Evolutionary conservation across 352 stramenopile genomes (phyloP).

Genomic region (Phytophthora europaea): DNA sequence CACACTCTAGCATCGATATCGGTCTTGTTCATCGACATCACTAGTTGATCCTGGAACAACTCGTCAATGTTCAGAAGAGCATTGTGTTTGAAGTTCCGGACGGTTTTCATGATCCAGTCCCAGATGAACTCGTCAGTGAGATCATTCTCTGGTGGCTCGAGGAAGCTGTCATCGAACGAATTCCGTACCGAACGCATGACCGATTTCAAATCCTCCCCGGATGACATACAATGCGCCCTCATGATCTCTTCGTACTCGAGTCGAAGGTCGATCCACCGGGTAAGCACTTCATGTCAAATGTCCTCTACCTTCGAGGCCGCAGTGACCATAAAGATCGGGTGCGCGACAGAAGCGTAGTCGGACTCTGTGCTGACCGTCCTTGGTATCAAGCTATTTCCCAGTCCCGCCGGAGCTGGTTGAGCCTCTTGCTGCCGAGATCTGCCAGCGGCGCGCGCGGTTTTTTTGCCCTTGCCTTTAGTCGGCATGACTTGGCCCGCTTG

Average conservation of each 20-base stretch:
- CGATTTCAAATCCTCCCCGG: constrained; percentile 17
- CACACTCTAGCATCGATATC: constrained; percentile 22
- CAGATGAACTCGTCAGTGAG: constrained; percentile 20
- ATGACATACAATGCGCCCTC: constrained; percentile 18
- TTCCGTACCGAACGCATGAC: constrained; percentile 18
- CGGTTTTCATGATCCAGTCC: constrained; percentile 15
- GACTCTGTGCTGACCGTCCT: not conserved
- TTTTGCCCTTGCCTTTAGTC: constrained; percentile 19
- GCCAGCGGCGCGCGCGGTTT: constrained; percentile 1
- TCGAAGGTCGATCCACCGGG: constrained; percentile 18
- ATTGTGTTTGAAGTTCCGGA: constrained; percentile 14
- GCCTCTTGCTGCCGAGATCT: not conserved
- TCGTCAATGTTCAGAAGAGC: constrained; percentile 15
- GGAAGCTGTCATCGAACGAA: constrained; percentile 5
- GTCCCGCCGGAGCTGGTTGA: not conserved
- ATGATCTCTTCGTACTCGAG: constrained; percentile 30
- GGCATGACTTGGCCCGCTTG: constrained; percentile 12
- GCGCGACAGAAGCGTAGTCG: constrained; percentile 1
- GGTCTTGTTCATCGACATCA: constrained; percentile 11
- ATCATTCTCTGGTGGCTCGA: constrained; percentile 9
- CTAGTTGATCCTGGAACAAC: constrained; percentile 10
- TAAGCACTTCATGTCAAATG: constrained; percentile 29
- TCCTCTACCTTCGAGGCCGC: constrained; percentile 18
- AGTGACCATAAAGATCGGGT: constrained; percentile 16
- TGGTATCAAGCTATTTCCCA: not conserved